A percentile compares a stretch with the other conserved stretches of the same genome.
These are phyloP conservation scores for Gypsophila paniculata DNA, from an alignment of 179 eudicot genomes.

Conservation along the genomic window DNA sequence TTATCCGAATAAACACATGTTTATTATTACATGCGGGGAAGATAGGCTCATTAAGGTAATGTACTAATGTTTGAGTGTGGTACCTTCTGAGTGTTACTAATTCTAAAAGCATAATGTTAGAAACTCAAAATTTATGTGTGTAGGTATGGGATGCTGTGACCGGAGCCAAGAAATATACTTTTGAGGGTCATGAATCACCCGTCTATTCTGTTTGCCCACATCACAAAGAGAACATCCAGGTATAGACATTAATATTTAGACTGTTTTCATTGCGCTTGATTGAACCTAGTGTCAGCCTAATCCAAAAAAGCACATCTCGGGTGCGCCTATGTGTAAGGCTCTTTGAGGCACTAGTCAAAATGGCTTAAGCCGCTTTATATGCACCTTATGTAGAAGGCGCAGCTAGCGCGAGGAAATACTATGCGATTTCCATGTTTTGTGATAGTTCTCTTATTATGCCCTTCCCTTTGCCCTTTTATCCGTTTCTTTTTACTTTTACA, in stretches of 20 bases:
- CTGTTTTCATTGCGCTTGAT: not conserved
- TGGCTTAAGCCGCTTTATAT: too few relatives aligned
- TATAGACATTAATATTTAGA: slow-evolving; percentile 19
- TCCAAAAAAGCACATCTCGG: too few relatives aligned
- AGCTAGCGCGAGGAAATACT: too few relatives aligned
- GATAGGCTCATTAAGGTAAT: slow-evolving; percentile 75
- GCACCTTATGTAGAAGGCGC: too few relatives aligned
- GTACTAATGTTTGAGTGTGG: slow-evolving; percentile 37
- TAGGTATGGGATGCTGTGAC: slow-evolving; percentile 87
- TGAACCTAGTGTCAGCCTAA: too few relatives aligned
- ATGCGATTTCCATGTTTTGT: too few relatives aligned
- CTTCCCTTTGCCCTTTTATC: not conserved
- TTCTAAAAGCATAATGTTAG: slow-evolving; percentile 1
- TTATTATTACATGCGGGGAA: slow-evolving; percentile 79
- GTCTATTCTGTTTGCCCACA: slow-evolving; percentile 88
- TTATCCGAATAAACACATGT: slow-evolving; percentile 65
- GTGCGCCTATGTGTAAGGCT: too few relatives aligned
- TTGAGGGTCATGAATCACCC: slow-evolving; percentile 92
- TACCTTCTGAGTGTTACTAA: not conserved
- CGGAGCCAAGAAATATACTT: slow-evolving; percentile 53
- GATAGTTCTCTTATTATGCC: not conserved
- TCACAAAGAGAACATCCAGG: slow-evolving; percentile 83
- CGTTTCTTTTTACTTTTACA: too few relatives aligned
- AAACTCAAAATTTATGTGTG: not conserved
- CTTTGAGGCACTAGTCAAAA: too few relatives aligned